A percentile compares a stretch with the other conserved stretches of the same genome.
phyloP scores from a whole-genome alignment of 805 yeast species.

The Wickerhamomyces ciferrii region DNA sequence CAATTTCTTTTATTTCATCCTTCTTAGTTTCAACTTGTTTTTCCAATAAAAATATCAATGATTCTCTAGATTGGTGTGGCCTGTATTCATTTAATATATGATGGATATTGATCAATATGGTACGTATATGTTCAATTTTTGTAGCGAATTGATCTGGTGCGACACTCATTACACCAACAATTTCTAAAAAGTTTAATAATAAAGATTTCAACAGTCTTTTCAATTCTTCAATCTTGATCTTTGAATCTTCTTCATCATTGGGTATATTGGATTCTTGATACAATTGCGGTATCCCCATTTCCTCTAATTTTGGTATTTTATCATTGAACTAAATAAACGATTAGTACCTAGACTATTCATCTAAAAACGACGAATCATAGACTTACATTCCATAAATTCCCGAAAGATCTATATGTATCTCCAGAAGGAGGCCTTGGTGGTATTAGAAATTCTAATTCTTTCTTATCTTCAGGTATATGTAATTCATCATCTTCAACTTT shows the following conservation, averaged over 20 bases:
- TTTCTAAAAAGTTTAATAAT: constrained; percentile 73
- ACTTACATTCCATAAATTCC: constrained; percentile 74
- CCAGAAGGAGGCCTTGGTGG: constrained; percentile 66
- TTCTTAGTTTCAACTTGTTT: constrained; percentile 65
- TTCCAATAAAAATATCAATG: constrained; percentile 67
- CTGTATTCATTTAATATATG: constrained; percentile 89
- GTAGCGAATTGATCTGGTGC: constrained; percentile 60
- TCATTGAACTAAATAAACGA: constrained; percentile 36
- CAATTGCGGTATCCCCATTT: constrained; percentile 73
- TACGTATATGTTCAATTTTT: constrained; percentile 75
- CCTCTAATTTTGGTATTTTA: constrained; percentile 67
- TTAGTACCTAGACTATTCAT: too few relatives aligned
- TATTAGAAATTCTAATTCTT: constrained; percentile 48
- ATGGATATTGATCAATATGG: constrained; percentile 82
- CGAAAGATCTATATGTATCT: constrained; percentile 77
- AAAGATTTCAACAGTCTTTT: constrained; percentile 77
- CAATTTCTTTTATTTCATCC: constrained; percentile 42
- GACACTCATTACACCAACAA: constrained; percentile 70
- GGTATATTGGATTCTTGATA: constrained; percentile 34
- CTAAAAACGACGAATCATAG: background rate
- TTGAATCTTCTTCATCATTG: constrained; percentile 34
- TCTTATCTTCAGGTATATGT: constrained; percentile 29
- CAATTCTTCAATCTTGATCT: constrained; percentile 59
- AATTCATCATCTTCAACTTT: constrained; percentile 24
- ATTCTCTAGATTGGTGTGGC: constrained; percentile 93